Evolutionary conservation across 2,329 filamentous ascomycete genomes (phyloP), one percentile per base, ranked within the genome.

Genomic region (Calonectria hongkongensis): DNA sequence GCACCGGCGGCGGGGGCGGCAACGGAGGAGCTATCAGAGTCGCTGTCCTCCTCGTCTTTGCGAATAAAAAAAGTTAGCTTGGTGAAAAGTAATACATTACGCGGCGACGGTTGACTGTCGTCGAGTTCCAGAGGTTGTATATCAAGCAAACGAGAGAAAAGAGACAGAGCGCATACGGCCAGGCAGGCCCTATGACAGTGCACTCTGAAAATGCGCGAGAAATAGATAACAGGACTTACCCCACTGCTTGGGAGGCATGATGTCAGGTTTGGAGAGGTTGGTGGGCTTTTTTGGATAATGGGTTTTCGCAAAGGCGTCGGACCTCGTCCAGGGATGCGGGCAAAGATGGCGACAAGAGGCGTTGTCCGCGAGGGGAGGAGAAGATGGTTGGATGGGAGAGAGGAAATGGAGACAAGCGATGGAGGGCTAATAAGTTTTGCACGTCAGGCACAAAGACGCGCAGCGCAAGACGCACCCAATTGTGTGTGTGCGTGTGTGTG

Each of bases 171-270:
- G 21, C 33, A 60, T 60, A 9, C 27, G 21, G 9, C n/a, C n/a
- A 21, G 36, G 21, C 21, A 21, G 36, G 21, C 21, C 33, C 13
- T 27, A 33, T 16, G 41, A 64, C 25, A 15, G 6, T 50, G 41
- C 56, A 43, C 28, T 27, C 25, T 43, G 15, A 25, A 41, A 27
- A n/a, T 64, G 58, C 25, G 48, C 39, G 28, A 18, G 48, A 60
- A 68, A 68, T 27, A 58, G 9, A 7, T 21, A 33, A 33, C 4
- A 64, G 33, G 21, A 65, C 85, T 82, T 83, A 86, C 85, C 85
- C 85, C 85, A 86, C 81, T 86, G 84, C 77, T 81, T 83, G 71
- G 84, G 82, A 82, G 85, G 83, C 85, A 87, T 87, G 81, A 81
- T 86, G 81, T 83, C 80, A 78, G 76, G 66, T 66, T 47, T 60